These are phyloP conservation scores for Ogataea hybrid DNA, from an alignment of 1,139 yeast species.

Conservation along the genomic window DNA sequence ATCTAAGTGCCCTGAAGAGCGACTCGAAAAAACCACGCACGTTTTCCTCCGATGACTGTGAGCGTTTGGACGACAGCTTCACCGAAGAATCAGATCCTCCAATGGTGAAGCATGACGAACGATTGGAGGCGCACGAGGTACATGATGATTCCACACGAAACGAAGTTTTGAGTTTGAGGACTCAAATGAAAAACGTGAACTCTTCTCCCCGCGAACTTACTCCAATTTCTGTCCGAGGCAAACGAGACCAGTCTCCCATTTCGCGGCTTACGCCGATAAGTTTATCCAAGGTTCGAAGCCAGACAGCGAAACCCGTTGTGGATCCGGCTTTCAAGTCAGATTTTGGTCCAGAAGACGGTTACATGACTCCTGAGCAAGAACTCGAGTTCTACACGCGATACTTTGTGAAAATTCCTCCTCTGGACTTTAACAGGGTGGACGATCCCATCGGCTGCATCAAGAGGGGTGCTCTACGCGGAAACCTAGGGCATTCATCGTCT, in stretches of 20 bases:
- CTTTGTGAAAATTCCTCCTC: constrained; percentile 13
- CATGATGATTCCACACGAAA: constrained; percentile 13
- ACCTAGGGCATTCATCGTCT: constrained; percentile 22
- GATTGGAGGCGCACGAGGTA: constrained; percentile 10
- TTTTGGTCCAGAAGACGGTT: constrained; percentile 23
- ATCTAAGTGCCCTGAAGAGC: constrained; percentile 8
- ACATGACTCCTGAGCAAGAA: constrained; percentile 20
- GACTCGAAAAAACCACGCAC: constrained; percentile 8
- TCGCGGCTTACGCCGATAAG: constrained; percentile 5
- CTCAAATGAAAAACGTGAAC: constrained; percentile 1
- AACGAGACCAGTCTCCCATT: not conserved
- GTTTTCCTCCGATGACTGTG: constrained; percentile 9
- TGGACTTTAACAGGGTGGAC: constrained; percentile 16
- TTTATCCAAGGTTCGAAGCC: not conserved
- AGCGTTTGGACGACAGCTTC: constrained; percentile 9
- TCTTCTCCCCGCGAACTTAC: constrained; percentile 4
- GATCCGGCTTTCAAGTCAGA: constrained; percentile 14
- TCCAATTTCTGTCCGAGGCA: not conserved
- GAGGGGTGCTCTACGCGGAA: constrained; percentile 18
- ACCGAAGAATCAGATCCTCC: constrained; percentile 13
- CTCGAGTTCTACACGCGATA: constrained; percentile 24
- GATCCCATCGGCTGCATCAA: constrained; percentile 21
- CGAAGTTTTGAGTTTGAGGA: constrained; percentile 1
- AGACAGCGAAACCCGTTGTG: not conserved
- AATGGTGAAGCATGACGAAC: not conserved